Percentiles rank a stretch among this genome's conserved stretches.
These are phyloP conservation scores for Inga oerstediana DNA, from an alignment of 306 rosid genomes.

Conservation along the genomic window DNA sequence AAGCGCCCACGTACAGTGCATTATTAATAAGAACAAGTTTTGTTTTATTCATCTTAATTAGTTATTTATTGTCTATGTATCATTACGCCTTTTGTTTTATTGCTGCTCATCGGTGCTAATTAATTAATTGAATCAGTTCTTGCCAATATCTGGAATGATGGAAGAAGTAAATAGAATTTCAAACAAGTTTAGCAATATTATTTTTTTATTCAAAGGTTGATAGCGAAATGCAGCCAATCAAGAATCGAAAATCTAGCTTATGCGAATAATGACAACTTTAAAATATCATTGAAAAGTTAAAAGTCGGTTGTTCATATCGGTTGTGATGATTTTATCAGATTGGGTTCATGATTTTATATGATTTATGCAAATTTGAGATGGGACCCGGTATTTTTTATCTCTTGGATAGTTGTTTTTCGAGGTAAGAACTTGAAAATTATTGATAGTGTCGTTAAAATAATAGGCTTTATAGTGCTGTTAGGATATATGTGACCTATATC, in stretches of 20 bases:
- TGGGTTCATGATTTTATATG: conserved; percentile 50
- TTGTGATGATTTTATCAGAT: conserved; percentile 71
- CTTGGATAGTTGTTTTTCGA: not conserved
- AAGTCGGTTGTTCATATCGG: conserved; percentile 87
- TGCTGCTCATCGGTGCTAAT: conserved; percentile 12
- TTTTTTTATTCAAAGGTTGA: conserved; percentile 25
- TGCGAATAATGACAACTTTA: conserved; percentile 41
- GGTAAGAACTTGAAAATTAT: conserved; percentile 11
- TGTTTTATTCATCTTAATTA: conserved; percentile 32
- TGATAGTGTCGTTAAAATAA: not conserved
- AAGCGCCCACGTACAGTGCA: no score
- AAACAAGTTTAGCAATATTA: conserved; percentile 23
- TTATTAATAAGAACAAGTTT: conserved; percentile 36
- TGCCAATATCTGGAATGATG: conserved; percentile 43
- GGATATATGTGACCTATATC: no score
- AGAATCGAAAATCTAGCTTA: conserved; percentile 33
- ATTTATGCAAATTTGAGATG: conserved; percentile 38
- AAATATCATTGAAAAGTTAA: conserved; percentile 53
- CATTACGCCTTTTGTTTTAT: conserved; percentile 33
- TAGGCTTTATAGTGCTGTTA: not conserved
- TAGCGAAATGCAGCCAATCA: conserved; percentile 44
- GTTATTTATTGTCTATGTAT: conserved; percentile 21
- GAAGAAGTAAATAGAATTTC: conserved; percentile 32
- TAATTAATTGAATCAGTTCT: conserved; percentile 27
- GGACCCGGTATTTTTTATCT: conserved; percentile 45